Evolutionary conservation across 208 protist genomes (phyloP).

Genomic region (Acanthamoeba healyi): DNA sequence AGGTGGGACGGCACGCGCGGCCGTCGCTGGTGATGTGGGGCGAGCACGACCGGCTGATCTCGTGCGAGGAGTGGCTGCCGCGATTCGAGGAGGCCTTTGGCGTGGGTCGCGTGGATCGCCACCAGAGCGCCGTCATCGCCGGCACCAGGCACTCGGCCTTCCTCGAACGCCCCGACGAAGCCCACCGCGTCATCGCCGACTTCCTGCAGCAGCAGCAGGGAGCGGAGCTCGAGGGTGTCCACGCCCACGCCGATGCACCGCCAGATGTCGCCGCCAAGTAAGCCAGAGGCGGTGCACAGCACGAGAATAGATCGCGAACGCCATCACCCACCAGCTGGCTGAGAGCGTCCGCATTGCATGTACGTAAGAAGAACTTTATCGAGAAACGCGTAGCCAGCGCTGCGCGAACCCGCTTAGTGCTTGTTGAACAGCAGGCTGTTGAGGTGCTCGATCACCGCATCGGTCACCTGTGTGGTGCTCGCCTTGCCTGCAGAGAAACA

Average conservation of each 20-base stretch:
- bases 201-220: neutral
- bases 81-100: constrained; percentile 24
- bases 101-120: neutral
- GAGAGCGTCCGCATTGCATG: neutral
- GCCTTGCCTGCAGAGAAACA: constrained; percentile 51
- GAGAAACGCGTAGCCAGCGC: no score
- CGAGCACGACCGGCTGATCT: constrained; percentile 16
- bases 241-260: neutral
- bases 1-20: neutral
- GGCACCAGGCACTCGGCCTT: constrained; percentile 36
- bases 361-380: no score
- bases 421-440: constrained; percentile 24
- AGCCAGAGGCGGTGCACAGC: no score
- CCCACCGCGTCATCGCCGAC: constrained; percentile 3
- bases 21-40: constrained; percentile 33
- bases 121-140: neutral
- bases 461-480: constrained; percentile 14
- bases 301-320: no score
- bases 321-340: no score
- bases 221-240: no score
- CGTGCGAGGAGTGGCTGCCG: neutral
- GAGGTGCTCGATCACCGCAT: constrained; percentile 33
- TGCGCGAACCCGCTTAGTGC: neutral
- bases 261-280: neutral
- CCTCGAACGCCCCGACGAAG: neutral